Percentiles rank a stretch among this genome's conserved stretches.
phyloP scores from a whole-genome alignment of 805 yeast genomes.

The Huiozyma naganishii region DNA sequence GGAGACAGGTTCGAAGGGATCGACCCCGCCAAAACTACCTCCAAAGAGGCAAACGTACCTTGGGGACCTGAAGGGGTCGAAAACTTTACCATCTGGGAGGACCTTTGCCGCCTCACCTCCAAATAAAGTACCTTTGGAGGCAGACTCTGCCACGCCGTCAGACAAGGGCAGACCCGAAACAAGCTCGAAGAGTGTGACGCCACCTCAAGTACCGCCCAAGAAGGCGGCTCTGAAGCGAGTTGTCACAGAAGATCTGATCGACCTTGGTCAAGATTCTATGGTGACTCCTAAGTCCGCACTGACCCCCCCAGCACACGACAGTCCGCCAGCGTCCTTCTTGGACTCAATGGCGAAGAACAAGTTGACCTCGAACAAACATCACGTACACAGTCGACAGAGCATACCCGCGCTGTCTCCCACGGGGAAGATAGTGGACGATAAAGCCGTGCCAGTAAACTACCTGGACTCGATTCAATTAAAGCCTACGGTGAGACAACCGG shows the following conservation, averaged over 20 bases:
- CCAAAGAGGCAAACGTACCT: background rate
- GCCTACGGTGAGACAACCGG: background rate
- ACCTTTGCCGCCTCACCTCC: too few relatives aligned
- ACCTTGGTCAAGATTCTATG: too few relatives aligned
- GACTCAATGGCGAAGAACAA: slow-evolving; percentile 13
- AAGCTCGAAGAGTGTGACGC: background rate
- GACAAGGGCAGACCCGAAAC: background rate
- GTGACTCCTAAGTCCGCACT: too few relatives aligned
- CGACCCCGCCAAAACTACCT: too few relatives aligned
- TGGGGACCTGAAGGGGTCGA: background rate
- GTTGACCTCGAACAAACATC: background rate
- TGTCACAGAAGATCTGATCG: too few relatives aligned
- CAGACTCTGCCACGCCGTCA: background rate
- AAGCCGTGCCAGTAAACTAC: background rate
- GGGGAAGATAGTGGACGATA: background rate
- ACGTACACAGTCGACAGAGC: background rate
- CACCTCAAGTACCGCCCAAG: background rate
- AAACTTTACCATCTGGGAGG: too few relatives aligned
- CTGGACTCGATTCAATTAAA: background rate
- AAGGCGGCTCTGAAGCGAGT: background rate
- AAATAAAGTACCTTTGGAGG: background rate
- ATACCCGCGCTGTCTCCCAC: background rate
- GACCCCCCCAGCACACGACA: background rate
- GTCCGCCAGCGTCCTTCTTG: slow-evolving; percentile 6
- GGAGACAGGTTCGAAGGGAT: too few relatives aligned